phyloP scores from a whole-genome alignment of 345 rosid genomes.

The Ceriops zippeliana region DNA sequence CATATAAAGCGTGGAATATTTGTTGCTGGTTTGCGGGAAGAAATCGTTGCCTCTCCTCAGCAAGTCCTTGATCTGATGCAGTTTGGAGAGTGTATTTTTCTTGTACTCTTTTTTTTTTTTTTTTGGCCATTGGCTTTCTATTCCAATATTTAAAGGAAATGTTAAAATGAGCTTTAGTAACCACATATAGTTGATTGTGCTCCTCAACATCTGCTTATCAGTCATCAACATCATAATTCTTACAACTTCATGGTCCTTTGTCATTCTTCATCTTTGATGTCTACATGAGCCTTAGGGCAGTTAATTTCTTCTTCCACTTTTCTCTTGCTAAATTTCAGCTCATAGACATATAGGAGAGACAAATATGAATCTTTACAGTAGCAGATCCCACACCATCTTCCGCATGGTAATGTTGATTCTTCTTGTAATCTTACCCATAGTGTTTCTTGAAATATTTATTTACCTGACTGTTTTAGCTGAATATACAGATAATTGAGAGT shows the following conservation, averaged over 20 bases:
- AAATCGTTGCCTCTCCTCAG: slow-evolving; percentile 83
- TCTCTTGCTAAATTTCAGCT: slow-evolving; percentile 47
- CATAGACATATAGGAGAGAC: slow-evolving; percentile 97
- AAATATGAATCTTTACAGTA: slow-evolving; percentile 84
- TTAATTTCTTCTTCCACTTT: not conserved
- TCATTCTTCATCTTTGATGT: not conserved
- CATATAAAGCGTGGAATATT: slow-evolving; percentile 70
- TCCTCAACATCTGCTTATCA: too few relatives aligned
- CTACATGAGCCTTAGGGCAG: not conserved
- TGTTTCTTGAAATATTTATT: slow-evolving; percentile 9
- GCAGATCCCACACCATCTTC: slow-evolving; percentile 95
- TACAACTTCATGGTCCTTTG: not conserved
- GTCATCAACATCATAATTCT: too few relatives aligned
- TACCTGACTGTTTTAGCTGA: slow-evolving; percentile 16
- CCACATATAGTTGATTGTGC: too few relatives aligned
- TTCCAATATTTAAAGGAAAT: too few relatives aligned
- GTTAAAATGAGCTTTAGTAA: too few relatives aligned
- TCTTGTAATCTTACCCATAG: slow-evolving; percentile 2
- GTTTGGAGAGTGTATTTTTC: slow-evolving; percentile 73
- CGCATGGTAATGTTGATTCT: slow-evolving; percentile 64
- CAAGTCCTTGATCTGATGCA: slow-evolving; percentile 91
- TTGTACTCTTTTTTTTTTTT: not conserved
- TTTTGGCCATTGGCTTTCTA: not conserved
- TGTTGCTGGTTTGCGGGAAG: slow-evolving; percentile 96
- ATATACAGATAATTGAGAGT: slow-evolving; percentile 80